Evolutionary conservation across 2,329 filamentous ascomycete species (phyloP).

Genomic region (Ophiocordyceps camponoti-floridani): DNA sequence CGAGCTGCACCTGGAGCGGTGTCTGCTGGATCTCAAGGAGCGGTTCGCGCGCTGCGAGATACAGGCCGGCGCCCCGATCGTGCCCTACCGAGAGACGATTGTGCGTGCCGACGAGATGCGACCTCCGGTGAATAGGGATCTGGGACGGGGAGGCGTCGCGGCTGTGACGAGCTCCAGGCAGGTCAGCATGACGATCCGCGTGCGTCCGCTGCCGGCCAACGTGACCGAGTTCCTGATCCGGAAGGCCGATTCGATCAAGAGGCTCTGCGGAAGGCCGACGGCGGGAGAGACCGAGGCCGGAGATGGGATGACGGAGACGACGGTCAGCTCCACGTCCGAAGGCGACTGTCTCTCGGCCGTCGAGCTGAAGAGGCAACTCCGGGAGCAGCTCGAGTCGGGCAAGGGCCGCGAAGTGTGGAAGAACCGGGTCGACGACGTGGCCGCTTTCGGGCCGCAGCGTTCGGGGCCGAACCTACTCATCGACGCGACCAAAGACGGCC

Average conservation of each 20-base stretch:
- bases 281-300: conserved; percentile 16
- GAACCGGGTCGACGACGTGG: conserved; percentile 59
- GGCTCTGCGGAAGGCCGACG: conserved; percentile 41
- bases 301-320: conserved; percentile 32
- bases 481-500: conserved; percentile 56
- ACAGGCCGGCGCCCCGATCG: conserved; percentile 83
- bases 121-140: conserved; percentile 64
- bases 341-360: conserved; percentile 46
- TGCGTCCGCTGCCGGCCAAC: conserved; percentile 57
- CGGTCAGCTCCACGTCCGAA: conserved; percentile 26
- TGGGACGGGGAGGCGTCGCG: conserved; percentile 67
- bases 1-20: conserved; percentile 85
- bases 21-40: conserved; percentile 81
- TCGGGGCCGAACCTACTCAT: conserved; percentile 80
- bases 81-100: conserved; percentile 88
- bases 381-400: conserved; percentile 46
- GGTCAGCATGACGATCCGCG: conserved; percentile 56
- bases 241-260: conserved; percentile 62
- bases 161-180: conserved; percentile 72
- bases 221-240: conserved; percentile 78
- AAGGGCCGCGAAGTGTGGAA: conserved; percentile 63
- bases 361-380: conserved; percentile 63
- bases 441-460: conserved; percentile 75
- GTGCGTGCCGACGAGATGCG: conserved; percentile 83
- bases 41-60: conserved; percentile 89